phyloP scores from a whole-genome alignment of 2,329 filamentous ascomycete genomes.

The Zymoseptoria crescenta region DNA sequence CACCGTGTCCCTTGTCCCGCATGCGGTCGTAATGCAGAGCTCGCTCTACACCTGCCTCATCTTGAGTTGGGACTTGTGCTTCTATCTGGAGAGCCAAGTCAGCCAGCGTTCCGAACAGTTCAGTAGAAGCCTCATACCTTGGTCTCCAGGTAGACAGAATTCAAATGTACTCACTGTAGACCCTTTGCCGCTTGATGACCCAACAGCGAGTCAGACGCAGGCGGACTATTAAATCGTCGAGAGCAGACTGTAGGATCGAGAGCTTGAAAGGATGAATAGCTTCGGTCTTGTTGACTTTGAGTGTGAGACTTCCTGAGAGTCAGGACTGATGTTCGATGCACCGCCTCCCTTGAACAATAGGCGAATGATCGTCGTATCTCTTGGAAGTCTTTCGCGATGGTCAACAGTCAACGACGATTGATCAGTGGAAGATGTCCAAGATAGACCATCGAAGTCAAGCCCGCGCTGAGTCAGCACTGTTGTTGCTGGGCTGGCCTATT shows the following conservation, averaged over 20 bases:
- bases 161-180: slow-evolving; percentile 54
- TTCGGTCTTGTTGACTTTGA: neutral
- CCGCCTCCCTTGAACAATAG: too few species aligned
- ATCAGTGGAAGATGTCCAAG: too few species aligned
- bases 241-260: neutral
- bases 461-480: too few species aligned
- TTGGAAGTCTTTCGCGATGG: too few species aligned
- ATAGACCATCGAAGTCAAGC: too few species aligned
- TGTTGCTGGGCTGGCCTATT: too few species aligned
- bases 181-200: slow-evolving; percentile 47
- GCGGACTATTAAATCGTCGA: neutral
- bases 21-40: neutral
- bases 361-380: too few species aligned
- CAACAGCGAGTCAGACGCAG: slow-evolving; percentile 33
- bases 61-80: neutral
- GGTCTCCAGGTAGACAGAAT: slow-evolving; percentile 33
- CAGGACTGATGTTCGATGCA: too few species aligned
- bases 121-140: neutral
- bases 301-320: too few species aligned
- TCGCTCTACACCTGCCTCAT: neutral
- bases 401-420: too few species aligned
- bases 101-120: neutral
- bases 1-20: neutral
- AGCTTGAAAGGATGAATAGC: neutral
- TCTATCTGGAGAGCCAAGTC: neutral